phyloP scores from a whole-genome alignment of 805 yeast species.

The Komagataella populi region DNA sequence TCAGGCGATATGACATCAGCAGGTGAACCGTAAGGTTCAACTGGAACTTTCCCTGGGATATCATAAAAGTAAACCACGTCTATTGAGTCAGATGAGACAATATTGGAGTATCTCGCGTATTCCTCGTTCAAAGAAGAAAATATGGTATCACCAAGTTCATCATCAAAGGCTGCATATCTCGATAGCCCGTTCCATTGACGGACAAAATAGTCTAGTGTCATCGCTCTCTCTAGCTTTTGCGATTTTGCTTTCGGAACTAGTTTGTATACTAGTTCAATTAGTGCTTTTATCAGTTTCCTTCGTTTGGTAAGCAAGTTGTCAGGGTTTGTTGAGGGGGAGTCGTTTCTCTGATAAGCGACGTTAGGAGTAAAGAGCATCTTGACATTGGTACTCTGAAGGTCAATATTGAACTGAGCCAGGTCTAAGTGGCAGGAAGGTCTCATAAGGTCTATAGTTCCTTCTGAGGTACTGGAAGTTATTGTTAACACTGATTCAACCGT shows the following conservation, averaged over 20 bases:
- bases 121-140: constrained; percentile 36
- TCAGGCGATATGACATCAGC: constrained; percentile 28
- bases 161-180: constrained; percentile 40
- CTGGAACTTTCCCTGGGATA: constrained; percentile 38
- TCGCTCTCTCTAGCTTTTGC: constrained; percentile 5
- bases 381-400: background rate
- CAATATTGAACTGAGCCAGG: background rate
- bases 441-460: background rate
- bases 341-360: background rate
- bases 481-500: background rate
- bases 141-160: constrained; percentile 19
- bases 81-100: constrained; percentile 47
- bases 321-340: background rate
- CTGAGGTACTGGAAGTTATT: background rate
- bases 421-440: background rate
- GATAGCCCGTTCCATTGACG: constrained; percentile 68
- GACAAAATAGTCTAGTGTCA: constrained; percentile 6
- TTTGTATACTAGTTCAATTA: background rate
- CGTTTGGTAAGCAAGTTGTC: background rate
- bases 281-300: background rate
- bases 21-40: constrained; percentile 9
- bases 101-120: constrained; percentile 67
- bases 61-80: constrained; percentile 57
- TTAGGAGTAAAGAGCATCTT: background rate
- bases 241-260: constrained; percentile 3